phyloP scores from a whole-genome alignment of 768 basidiomycete genomes.

The Floccularia luteovirens region DNA sequence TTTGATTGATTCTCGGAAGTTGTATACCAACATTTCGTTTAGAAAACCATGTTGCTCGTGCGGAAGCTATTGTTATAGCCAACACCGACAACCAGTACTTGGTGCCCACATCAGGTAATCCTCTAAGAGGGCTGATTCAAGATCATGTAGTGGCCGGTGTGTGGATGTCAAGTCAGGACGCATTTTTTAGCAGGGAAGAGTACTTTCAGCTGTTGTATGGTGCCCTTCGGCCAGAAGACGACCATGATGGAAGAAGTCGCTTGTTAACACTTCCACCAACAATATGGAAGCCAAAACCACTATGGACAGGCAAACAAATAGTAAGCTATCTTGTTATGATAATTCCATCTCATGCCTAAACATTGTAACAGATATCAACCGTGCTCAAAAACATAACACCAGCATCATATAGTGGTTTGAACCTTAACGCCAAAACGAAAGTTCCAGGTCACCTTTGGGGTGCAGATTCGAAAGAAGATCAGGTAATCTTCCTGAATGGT shows the following conservation, averaged over 20 bases:
- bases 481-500: conserved; percentile 86
- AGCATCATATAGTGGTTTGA: conserved; percentile 66
- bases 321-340: conserved; percentile 36
- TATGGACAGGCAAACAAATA: conserved; percentile 99
- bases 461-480: conserved; percentile 71
- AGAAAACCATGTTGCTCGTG: conserved; percentile 94
- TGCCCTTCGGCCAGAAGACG: conserved; percentile 84
- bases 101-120: conserved; percentile 97
- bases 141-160: conserved; percentile 98
- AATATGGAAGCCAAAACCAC: conserved; percentile 82
- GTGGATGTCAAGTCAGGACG: conserved; percentile 97
- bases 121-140: conserved; percentile 94
- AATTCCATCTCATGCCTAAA: conserved; percentile 1
- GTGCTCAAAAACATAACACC: conserved; percentile 91
- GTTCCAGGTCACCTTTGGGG: conserved; percentile 87
- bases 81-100: conserved; percentile 99
- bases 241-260: conserved; percentile 46
- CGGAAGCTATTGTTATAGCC: conserved; percentile 90
- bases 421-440: conserved; percentile 81
- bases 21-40: conserved; percentile 1
- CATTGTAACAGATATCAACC: conserved; percentile 74
- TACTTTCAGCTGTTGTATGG: conserved; percentile 96
- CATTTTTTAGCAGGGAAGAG: conserved; percentile 93
- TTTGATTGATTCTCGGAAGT: neutral
- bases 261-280: conserved; percentile 83